Conservation (phyloP, 2,329 filamentous ascomycete genomes). For the Lithohypha guttulata region DNA sequence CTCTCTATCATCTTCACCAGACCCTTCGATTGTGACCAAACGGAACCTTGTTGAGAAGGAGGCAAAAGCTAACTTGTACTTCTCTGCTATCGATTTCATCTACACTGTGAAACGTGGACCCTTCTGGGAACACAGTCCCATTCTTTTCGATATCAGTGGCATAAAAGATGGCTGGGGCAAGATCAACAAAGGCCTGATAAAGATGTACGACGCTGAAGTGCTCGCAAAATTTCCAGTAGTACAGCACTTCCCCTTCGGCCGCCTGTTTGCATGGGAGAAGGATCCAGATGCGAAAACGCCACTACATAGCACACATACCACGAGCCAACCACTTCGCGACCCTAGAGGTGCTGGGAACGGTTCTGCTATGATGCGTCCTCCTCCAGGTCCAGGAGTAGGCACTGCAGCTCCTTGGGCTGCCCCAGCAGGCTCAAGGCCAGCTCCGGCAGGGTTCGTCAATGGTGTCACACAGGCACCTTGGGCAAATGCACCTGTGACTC, state of each 20-base stretch:
- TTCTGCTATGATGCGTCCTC: constrained; percentile 11
- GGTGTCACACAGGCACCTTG: constrained; percentile 23
- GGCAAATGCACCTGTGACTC: constrained; percentile 12
- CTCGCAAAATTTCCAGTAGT: constrained; percentile 94
- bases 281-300: constrained; percentile 50
- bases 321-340: constrained; percentile 40
- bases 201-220: constrained; percentile 98
- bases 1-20: constrained; percentile 60
- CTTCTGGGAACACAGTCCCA: constrained; percentile 91
- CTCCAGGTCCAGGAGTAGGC: background rate
- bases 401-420: constrained; percentile 23
- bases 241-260: constrained; percentile 85
- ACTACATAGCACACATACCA: constrained; percentile 45
- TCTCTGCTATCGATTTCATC: constrained; percentile 91
- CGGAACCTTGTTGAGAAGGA: constrained; percentile 53
- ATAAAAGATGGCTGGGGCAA: constrained; percentile 93
- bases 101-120: constrained; percentile 93
- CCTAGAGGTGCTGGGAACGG: constrained; percentile 12
- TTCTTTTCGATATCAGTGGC: constrained; percentile 87
- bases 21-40: constrained; percentile 59
- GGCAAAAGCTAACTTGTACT: constrained; percentile 71
- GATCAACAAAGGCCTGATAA: constrained; percentile 98
- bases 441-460: constrained; percentile 19
- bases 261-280: constrained; percentile 64
- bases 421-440: constrained; percentile 9